Conservation (phyloP, 164 flowering plant species). For the Nelumbo lutea region DNA sequence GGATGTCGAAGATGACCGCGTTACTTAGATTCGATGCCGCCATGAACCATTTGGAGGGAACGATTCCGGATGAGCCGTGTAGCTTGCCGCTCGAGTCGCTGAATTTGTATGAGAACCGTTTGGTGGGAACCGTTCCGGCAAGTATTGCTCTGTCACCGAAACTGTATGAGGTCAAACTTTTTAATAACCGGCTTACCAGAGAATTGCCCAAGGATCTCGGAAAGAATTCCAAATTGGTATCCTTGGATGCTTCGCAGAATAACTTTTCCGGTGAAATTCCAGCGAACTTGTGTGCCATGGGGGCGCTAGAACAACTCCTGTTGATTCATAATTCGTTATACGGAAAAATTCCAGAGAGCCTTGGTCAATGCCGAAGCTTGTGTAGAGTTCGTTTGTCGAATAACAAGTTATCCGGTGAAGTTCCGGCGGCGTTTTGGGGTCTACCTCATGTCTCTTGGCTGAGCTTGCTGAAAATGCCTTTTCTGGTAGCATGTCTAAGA, state of each 20-base stretch:
- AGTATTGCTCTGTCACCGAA: conserved; percentile 29
- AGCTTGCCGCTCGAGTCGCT: no score
- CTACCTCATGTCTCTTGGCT: conserved; percentile 24
- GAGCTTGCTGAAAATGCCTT: conserved; percentile 45
- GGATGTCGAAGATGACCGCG: no score
- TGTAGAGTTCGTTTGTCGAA: not conserved
- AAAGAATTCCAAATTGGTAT: conserved; percentile 27
- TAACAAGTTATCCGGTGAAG: no score
- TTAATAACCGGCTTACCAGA: conserved; percentile 16
- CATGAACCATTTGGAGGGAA: no score
- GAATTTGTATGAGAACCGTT: conserved; percentile 1
- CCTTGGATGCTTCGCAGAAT: conserved; percentile 31
- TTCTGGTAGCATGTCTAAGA: conserved; percentile 37
- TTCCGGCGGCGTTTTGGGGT: no score
- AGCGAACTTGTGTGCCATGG: no score
- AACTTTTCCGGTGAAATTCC: no score
- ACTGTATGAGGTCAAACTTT: conserved; percentile 31
- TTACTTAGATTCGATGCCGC: no score
- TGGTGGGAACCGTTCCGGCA: conserved; percentile 36
- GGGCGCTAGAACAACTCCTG: conserved; percentile 31
- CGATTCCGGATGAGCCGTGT: no score
- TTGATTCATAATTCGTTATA: no score
- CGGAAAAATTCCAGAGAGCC: no score
- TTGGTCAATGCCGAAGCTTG: conserved; percentile 43
- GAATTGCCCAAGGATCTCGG: conserved; percentile 37